Evolutionary conservation across 169 alveolate species (phyloP).

Genomic region (Besnoitia besnoiti): DNA sequence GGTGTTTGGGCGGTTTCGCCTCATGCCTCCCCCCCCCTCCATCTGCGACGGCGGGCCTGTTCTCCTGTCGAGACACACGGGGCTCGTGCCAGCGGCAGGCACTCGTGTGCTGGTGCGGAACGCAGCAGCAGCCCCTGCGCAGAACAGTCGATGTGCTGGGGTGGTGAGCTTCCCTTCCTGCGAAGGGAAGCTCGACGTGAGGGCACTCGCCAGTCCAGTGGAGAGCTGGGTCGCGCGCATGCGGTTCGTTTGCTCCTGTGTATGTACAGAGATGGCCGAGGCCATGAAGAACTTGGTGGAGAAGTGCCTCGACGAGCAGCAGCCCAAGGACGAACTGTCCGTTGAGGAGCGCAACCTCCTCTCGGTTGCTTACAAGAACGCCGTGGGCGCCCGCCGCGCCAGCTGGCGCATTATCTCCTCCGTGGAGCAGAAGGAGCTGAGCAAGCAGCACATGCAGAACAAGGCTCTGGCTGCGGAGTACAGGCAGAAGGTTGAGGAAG

Average conservation of each 20-base stretch:
- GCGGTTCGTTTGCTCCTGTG: neutral
- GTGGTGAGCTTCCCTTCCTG: no score
- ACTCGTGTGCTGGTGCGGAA: no score
- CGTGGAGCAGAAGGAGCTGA: slow-evolving; percentile 96
- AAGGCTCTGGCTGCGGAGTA: slow-evolving; percentile 92
- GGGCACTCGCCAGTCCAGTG: neutral
- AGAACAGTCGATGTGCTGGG: no score
- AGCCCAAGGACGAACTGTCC: slow-evolving; percentile 65
- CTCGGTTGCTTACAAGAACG: slow-evolving; percentile 99
- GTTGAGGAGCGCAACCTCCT: slow-evolving; percentile 79
- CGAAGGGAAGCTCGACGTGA: no score
- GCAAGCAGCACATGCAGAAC: slow-evolving; percentile 91
- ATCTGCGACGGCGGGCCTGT: no score
- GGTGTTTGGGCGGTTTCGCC: no score
- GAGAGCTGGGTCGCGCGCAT: neutral
- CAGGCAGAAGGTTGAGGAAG: slow-evolving; percentile 93
- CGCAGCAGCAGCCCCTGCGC: no score
- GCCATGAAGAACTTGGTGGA: slow-evolving; percentile 71
- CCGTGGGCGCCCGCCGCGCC: slow-evolving; percentile 98
- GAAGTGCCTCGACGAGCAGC: slow-evolving; percentile 63
- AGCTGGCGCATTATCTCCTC: slow-evolving; percentile 97
- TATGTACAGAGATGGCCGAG: slow-evolving; percentile 70
- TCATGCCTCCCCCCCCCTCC: no score
- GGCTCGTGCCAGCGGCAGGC: no score
- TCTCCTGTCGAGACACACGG: no score